Evolutionary conservation across 176 grass and related monocot species (phyloP).

Genomic region (Juncus inflexus): DNA sequence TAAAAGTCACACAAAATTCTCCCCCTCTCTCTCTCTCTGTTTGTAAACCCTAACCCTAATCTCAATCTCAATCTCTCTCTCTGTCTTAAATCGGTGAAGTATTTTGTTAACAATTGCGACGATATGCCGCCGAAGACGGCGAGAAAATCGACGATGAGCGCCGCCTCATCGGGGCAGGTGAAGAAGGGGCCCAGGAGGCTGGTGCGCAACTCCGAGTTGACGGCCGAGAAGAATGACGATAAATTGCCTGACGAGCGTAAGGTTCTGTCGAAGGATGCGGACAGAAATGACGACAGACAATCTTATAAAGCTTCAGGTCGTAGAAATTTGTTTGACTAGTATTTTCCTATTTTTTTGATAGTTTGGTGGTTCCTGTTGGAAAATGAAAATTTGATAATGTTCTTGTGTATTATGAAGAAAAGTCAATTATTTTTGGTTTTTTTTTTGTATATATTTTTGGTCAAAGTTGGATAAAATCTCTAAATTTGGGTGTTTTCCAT

Average conservation of each 20-base stretch:
- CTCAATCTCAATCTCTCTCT: background rate
- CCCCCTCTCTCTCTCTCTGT: background rate
- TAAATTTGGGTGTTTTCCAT: background rate
- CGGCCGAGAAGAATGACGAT: background rate
- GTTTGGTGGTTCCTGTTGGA: no score
- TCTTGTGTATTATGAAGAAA: no score
- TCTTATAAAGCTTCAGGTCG: slow-evolving; percentile 20
- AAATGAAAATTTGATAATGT: no score
- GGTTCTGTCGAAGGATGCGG: background rate
- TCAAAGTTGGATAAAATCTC: no score
- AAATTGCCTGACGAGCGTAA: background rate
- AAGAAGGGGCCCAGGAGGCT: background rate
- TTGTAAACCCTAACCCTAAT: background rate
- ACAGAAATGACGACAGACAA: background rate
- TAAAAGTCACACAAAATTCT: no score
- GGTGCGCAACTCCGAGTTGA: background rate
- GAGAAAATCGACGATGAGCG: slow-evolving; percentile 14
- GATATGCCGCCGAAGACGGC: slow-evolving; percentile 22
- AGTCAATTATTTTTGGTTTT: no score
- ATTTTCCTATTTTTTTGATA: background rate
- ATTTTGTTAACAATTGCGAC: background rate
- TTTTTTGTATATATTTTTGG: no score
- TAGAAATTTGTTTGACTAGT: background rate
- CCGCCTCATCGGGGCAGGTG: background rate
- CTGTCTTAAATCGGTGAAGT: background rate